These are phyloP conservation scores for Vigna unguiculata DNA, from an alignment of 306 rosid genomes.

Conservation along the genomic window DNA sequence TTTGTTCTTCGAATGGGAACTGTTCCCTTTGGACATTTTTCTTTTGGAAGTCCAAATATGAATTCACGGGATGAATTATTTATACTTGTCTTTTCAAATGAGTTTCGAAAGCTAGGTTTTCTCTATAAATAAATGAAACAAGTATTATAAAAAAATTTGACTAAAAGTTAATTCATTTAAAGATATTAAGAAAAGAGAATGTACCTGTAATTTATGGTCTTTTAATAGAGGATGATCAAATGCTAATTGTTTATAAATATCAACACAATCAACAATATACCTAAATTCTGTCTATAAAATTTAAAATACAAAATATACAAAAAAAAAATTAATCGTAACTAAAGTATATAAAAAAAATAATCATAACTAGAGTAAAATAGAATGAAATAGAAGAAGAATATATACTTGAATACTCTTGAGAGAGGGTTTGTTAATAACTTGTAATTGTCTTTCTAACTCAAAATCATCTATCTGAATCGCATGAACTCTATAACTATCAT, in stretches of 20 bases:
- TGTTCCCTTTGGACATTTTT: neutral
- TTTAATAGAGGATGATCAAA: conserved; percentile 38
- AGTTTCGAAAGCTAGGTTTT: neutral
- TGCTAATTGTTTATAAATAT: conserved; percentile 24
- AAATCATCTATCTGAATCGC: neutral
- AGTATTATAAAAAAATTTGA: neutral
- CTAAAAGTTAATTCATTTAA: neutral
- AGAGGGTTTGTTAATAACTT: conserved; percentile 21
- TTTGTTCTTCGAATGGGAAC: neutral
- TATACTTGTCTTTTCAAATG: neutral
- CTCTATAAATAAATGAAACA: neutral
- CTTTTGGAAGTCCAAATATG: neutral
- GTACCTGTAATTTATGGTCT: conserved; percentile 27
- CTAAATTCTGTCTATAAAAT: conserved; percentile 22
- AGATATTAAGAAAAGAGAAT: neutral
- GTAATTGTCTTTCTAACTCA: conserved; percentile 27
- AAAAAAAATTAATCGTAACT: neutral
- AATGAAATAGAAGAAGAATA: neutral
- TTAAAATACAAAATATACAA: neutral
- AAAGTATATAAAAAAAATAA: neutral
- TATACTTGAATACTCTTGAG: conserved; percentile 34
- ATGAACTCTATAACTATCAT: neutral
- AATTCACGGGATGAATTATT: neutral
- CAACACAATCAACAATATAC: conserved; percentile 28
- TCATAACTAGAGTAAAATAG: neutral